phyloP scores from a whole-genome alignment of 805 yeast genomes.

The Candida ulmi region DNA sequence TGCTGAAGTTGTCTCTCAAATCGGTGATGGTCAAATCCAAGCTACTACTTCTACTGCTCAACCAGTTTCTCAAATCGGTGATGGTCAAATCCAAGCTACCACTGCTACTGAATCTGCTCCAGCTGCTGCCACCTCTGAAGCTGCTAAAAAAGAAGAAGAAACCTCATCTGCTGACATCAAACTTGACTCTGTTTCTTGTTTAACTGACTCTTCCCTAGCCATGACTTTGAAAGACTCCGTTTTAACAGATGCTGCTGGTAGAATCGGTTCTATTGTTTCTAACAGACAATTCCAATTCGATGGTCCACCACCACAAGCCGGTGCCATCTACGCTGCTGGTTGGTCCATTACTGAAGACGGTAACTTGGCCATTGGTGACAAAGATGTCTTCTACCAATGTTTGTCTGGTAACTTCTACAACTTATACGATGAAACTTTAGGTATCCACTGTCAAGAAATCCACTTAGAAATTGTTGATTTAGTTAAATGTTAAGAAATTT shows the following conservation, averaged over 20 bases:
- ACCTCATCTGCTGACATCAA: conserved; percentile 16
- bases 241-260: conserved; percentile 48
- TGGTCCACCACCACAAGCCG: conserved; percentile 77
- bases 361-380: conserved; percentile 52
- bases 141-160: too few species aligned
- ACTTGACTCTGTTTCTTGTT: conserved; percentile 33
- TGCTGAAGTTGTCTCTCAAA: conserved; percentile 1
- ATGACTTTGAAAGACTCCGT: conserved; percentile 44
- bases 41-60: background rate
- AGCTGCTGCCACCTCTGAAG: conserved; percentile 14
- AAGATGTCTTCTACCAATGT: conserved; percentile 60
- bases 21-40: conserved; percentile 9
- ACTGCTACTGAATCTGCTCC: conserved; percentile 11
- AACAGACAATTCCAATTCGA: conserved; percentile 77
- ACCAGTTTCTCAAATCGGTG: conserved; percentile 2
- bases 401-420: conserved; percentile 67
- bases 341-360: conserved; percentile 48
- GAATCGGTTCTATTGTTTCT: conserved; percentile 70
- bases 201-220: conserved; percentile 40
- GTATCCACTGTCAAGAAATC: conserved; percentile 54
- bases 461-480: conserved; percentile 49
- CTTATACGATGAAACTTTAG: conserved; percentile 56
- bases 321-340: conserved; percentile 59
- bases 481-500: conserved; percentile 42
- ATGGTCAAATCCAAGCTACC: conserved; percentile 9